A percentile compares a stretch with the other conserved stretches of the same genome.
phyloP scores from a whole-genome alignment of 2,329 filamentous ascomycete species.

The Trichophyton schoenleinii region DNA sequence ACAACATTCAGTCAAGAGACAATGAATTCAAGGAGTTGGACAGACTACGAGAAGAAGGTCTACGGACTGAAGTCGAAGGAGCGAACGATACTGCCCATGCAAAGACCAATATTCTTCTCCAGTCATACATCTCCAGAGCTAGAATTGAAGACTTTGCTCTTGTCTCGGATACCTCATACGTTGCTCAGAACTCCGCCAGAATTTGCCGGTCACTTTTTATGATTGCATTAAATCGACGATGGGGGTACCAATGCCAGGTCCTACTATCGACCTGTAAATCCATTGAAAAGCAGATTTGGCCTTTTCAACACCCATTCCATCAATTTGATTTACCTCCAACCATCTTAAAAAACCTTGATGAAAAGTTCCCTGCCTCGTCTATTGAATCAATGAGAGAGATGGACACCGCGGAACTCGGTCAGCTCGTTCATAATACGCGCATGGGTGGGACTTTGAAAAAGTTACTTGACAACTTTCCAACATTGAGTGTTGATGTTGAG shows the following conservation, averaged over 20 bases:
- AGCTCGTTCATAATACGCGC: slow-evolving; percentile 76
- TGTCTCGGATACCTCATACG: slow-evolving; percentile 82
- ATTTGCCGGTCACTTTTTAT: slow-evolving; percentile 94
- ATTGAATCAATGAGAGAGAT: slow-evolving; percentile 84
- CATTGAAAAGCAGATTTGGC: slow-evolving; percentile 92
- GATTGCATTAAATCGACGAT: slow-evolving; percentile 87
- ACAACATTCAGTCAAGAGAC: slow-evolving; percentile 88
- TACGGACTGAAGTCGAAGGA: slow-evolving; percentile 67
- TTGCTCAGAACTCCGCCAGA: slow-evolving; percentile 86
- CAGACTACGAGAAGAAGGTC: slow-evolving; percentile 55
- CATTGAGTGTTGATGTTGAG: slow-evolving; percentile 77
- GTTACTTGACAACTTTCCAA: slow-evolving; percentile 82
- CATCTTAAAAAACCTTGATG: slow-evolving; percentile 70
- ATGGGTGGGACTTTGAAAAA: slow-evolving; percentile 74
- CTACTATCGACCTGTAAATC: slow-evolving; percentile 87
- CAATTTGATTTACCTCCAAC: slow-evolving; percentile 85
- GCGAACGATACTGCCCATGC: slow-evolving; percentile 57
- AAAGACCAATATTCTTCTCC: slow-evolving; percentile 91
- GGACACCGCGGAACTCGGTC: slow-evolving; percentile 81
- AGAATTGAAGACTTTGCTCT: slow-evolving; percentile 89
- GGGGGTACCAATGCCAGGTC: slow-evolving; percentile 91
- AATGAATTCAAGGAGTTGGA: slow-evolving; percentile 80
- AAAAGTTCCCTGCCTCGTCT: slow-evolving; percentile 58
- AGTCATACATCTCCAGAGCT: slow-evolving; percentile 81
- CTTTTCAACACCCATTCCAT: slow-evolving; percentile 84